A percentile compares a stretch with the other conserved stretches of the same genome.
phyloP scores from a whole-genome alignment of 345 rosid species.

The Boechera stricta region DNA sequence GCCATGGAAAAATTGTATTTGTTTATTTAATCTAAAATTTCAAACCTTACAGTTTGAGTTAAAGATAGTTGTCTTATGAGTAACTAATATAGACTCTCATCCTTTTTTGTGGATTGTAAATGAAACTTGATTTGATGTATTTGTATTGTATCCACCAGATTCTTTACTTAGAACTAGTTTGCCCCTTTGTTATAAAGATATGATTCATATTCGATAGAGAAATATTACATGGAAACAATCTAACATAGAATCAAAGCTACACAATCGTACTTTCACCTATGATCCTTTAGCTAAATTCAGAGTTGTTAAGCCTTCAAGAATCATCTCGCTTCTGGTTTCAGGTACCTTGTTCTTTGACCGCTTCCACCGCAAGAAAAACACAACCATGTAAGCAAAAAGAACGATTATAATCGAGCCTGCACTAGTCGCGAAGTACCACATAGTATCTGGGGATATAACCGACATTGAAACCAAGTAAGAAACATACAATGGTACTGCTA shows the following conservation, averaged over 20 bases:
- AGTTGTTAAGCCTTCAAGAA: slow-evolving; percentile 38
- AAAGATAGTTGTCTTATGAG: slow-evolving; percentile 12
- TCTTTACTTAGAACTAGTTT: slow-evolving; percentile 7
- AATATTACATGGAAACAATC: slow-evolving; percentile 10
- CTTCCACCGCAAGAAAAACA: slow-evolving; percentile 29
- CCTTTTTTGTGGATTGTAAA: slow-evolving; percentile 29
- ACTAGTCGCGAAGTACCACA: slow-evolving; percentile 12
- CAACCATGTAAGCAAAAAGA: slow-evolving; percentile 5
- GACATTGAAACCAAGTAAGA: slow-evolving; percentile 37
- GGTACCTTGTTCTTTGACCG: slow-evolving; percentile 34
- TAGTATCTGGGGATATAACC: slow-evolving; percentile 24
- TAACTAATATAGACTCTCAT: slow-evolving; percentile 16
- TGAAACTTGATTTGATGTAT: slow-evolving; percentile 35
- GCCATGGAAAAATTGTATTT: slow-evolving; percentile 18
- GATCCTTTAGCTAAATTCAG: slow-evolving; percentile 24
- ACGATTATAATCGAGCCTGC: neutral
- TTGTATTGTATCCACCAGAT: slow-evolving; percentile 31
- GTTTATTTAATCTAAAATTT: slow-evolving; percentile 7
- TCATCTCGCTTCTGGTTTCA: slow-evolving; percentile 36
- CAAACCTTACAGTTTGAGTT: neutral
- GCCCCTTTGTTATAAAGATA: neutral
- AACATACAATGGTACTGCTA: slow-evolving; percentile 31
- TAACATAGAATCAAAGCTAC: neutral
- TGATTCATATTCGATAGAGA: too few species aligned
- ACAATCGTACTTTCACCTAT: neutral